Base-by-base conservation (phyloP, 2,329 filamentous ascomycete genomes). In the Orbilia javanica region DNA sequence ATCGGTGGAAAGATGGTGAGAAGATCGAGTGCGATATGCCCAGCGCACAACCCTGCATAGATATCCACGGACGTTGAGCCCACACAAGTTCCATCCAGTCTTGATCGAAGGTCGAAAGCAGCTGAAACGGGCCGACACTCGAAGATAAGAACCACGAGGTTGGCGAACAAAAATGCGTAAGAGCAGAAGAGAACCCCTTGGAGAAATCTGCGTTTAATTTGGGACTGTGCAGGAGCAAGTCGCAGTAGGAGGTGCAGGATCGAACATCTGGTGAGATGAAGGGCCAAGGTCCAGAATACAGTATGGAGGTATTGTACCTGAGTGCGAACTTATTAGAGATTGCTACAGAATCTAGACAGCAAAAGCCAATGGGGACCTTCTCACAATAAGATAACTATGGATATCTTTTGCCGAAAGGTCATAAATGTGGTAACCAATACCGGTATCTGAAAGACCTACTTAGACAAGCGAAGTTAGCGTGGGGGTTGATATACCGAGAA, bases 221-320 rank as follows among this genome's bases (percentile, higher is more conserved):
- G 31, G 6, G 75, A 74, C 25, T 73, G 70, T 8, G 68, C 55
- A 2, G 75, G 68, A 11, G 75, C 63, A 3, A 79, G 69, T 25
- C 75, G 44, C 1, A 79, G 69, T 4, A 79, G 75, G 20, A 79
- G 75, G 25, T 79, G 75, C 4, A 79, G 55, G 6, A 79, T 74
- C 4, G 75, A 79, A 18, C 68, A 74, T 27, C 75, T 53, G 20
- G 75, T 79, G 13, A 79, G 70, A 20, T 79, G 75, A 13, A 79
- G 64, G 0, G 75, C 75, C n/a, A 79, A 6, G 3, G 70, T 74
- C 75, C 75, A 79, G 18, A 73, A 74, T 6, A 79, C 64, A 4
- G 75, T 79, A 62, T 79, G 75, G 20, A 79, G 57, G 44, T 73
- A 79, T 70, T 79, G 75, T 44, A 79, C 62, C 74, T 78, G 4